Base-by-base conservation (phyloP, 345 rosid species). In the Corchorus capsularis region DNA sequence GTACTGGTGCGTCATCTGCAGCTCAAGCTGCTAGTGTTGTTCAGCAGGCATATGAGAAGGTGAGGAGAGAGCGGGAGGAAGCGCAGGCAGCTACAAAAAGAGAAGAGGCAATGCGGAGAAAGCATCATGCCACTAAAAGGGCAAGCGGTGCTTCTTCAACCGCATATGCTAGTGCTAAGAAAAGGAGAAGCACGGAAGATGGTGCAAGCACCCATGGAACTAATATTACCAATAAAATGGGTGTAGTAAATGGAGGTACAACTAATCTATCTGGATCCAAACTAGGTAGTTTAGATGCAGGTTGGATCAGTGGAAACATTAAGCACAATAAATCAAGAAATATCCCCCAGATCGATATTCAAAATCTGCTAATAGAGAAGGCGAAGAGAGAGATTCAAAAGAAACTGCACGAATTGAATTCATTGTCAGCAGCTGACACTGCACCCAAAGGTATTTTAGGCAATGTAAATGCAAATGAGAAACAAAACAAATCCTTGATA, bases 1-100 rank as follows among this genome's bases (percentile, higher is more conserved):
- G 84, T 71, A 52, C 87, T 34, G 83, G 84, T 71, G 56, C 87
- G 39, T 55, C 87, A 73, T 50, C 79, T 41, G 87, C 87, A 16
- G 87, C 88, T 75, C 89, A 86, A 74, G 90, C 94, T 69, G 90
- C 89, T 37, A 83, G 56, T 66, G 82, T 87, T 76, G 94, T 88
- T 77, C 92, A 86, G 71, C 85, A 83, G 73, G 86, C 87, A 54
- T 83, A 90, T 62, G 91, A 88, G 82, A 90, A 83, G 50, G 90
- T 84, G 55, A 82, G 72, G 83, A 83, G 85, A 83, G 91, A 89
- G 55, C 92, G 91, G 0, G 87, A 87, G 79, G 90, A 90, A 56
- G 91, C 91, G 9, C 86, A 85, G 77, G 84, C 84, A 67, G 83
- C 84, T 19, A 70, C 55, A 7, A 87, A 73, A 78, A 85, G 77